phyloP scores from a whole-genome alignment of 768 basidiomycete species.

The Leucosporidium creatinivorum region DNA sequence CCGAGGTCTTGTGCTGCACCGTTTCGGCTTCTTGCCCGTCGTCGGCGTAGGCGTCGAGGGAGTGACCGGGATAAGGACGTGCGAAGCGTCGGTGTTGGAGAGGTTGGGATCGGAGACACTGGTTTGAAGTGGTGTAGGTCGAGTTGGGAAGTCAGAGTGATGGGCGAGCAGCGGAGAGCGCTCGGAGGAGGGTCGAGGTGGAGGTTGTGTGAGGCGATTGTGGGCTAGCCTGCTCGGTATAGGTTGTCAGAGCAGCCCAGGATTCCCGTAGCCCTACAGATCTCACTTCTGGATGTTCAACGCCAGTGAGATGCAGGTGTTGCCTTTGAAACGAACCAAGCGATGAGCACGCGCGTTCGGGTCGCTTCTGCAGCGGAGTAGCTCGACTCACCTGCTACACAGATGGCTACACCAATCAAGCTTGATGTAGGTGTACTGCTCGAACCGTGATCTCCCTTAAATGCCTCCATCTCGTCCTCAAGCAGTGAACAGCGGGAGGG shows the following conservation, averaged over 20 bases:
- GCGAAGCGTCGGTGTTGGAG: too few relatives aligned
- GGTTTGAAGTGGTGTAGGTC: background rate
- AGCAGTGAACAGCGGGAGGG: too few relatives aligned
- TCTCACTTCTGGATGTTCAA: conserved; percentile 5
- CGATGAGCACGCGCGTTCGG: background rate
- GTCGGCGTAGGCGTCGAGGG: background rate
- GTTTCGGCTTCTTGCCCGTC: background rate
- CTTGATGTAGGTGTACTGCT: too few relatives aligned
- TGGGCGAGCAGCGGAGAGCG: background rate
- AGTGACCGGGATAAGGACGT: too few relatives aligned
- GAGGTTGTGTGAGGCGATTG: background rate
- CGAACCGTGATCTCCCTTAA: too few relatives aligned
- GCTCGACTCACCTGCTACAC: too few relatives aligned
- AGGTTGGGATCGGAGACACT: background rate
- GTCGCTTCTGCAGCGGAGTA: too few relatives aligned
- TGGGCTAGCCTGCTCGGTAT: background rate
- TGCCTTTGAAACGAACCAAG: background rate
- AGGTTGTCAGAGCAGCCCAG: background rate
- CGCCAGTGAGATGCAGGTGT: background rate
- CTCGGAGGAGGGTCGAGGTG: background rate
- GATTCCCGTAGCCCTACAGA: background rate
- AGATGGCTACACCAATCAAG: too few relatives aligned
- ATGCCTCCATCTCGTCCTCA: too few relatives aligned
- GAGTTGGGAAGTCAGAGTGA: background rate
- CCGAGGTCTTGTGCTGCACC: background rate